phyloP scores from a whole-genome alignment of 2,329 filamentous ascomycete genomes.

The Penicillium rolfsii region DNA sequence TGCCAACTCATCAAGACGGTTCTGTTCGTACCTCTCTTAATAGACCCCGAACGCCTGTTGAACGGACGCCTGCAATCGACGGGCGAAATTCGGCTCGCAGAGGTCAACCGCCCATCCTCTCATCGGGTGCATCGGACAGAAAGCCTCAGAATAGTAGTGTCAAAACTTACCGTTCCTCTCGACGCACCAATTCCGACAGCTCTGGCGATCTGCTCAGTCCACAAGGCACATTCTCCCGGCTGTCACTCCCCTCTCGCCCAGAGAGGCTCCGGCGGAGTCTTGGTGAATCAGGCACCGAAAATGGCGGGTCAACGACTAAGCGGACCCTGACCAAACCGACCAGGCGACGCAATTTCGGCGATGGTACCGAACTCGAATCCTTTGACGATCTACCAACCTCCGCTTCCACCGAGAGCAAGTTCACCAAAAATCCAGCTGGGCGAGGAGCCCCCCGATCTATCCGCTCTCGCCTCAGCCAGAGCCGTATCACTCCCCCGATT shows the following conservation, averaged over 20 bases:
- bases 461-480: constrained; percentile 54
- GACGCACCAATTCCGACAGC: constrained; percentile 81
- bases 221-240: constrained; percentile 47
- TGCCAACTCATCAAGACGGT: constrained; percentile 45
- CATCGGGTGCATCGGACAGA: constrained; percentile 71
- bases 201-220: constrained; percentile 52
- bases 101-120: constrained; percentile 73
- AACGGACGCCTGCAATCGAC: constrained; percentile 52
- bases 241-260: constrained; percentile 48
- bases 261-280: constrained; percentile 54
- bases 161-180: constrained; percentile 71
- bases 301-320: constrained; percentile 60
- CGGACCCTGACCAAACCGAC: constrained; percentile 75
- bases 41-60: constrained; percentile 71
- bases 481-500: constrained; percentile 37
- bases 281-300: constrained; percentile 54
- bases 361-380: constrained; percentile 86
- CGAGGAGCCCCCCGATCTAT: constrained; percentile 68
- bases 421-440: constrained; percentile 74
- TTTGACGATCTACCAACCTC: constrained; percentile 97
- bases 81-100: constrained; percentile 55
- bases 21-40: constrained; percentile 35
- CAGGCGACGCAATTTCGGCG: constrained; percentile 75
- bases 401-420: constrained; percentile 76
- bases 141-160: constrained; percentile 78